phyloP scores from a whole-genome alignment of 2,329 filamentous ascomycete genomes.

The Stenocarpella maydis region DNA sequence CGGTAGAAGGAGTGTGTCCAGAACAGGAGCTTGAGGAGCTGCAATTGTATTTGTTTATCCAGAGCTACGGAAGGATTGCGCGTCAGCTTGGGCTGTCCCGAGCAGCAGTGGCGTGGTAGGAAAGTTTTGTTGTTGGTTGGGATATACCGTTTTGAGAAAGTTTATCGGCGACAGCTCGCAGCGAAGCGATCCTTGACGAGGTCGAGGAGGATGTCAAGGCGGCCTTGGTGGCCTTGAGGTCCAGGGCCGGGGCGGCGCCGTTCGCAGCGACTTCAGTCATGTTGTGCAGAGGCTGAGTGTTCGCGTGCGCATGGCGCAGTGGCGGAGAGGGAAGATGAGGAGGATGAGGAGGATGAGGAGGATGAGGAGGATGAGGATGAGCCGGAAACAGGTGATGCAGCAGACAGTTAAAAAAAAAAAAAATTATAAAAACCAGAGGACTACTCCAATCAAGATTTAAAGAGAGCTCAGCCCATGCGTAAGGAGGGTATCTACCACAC shows the following conservation, averaged over 20 bases:
- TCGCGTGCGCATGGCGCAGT: conserved; percentile 49
- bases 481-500: conserved; percentile 32
- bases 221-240: conserved; percentile 58
- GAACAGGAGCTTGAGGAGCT: conserved; percentile 78
- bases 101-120: conserved; percentile 1
- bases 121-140: conserved; percentile 17
- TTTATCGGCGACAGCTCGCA: conserved; percentile 65
- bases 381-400: background rate
- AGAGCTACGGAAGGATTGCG: conserved; percentile 49
- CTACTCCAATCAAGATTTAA: conserved; percentile 1
- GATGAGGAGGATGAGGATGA: conserved; percentile 11
- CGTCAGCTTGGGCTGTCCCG: conserved; percentile 28
- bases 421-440: conserved; percentile 14
- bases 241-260: conserved; percentile 52
- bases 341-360: background rate
- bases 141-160: conserved; percentile 62
- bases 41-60: conserved; percentile 57
- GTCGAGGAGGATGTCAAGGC: conserved; percentile 71
- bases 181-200: conserved; percentile 59
- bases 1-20: conserved; percentile 86
- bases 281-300: conserved; percentile 45
- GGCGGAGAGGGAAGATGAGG: conserved; percentile 17
- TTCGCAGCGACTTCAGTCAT: conserved; percentile 60
- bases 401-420: conserved; percentile 14
- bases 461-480: conserved; percentile 21